Conservation (phyloP, 441 rosid species). For the Adansonia madagascariensis region DNA sequence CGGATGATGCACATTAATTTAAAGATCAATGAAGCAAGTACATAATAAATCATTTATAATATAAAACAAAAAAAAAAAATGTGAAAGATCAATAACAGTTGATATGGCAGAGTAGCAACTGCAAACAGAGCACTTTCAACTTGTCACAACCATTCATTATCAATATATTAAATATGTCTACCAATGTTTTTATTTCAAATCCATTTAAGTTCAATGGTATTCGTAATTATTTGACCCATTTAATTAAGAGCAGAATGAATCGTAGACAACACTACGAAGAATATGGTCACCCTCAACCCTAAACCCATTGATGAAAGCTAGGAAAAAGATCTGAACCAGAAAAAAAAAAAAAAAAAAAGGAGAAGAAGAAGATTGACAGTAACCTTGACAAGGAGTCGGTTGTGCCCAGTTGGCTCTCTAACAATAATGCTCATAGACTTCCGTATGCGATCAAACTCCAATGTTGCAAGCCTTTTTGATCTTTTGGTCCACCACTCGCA, state of each 20-base stretch:
- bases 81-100: not conserved
- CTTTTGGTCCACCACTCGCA: slow-evolving; percentile 84
- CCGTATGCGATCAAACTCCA: slow-evolving; percentile 90
- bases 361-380: slow-evolving; percentile 9
- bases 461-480: slow-evolving; percentile 70
- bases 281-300: not conserved
- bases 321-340: not conserved
- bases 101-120: not conserved
- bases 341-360: not conserved
- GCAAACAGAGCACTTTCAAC: not conserved
- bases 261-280: not conserved
- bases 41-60: slow-evolving; percentile 9
- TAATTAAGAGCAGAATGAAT: not conserved
- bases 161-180: not conserved
- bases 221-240: too few relatives aligned
- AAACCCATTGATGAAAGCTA: not conserved
- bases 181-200: not conserved
- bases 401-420: slow-evolving; percentile 59
- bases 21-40: not conserved
- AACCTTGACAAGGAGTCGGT: slow-evolving; percentile 85
- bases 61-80: not conserved
- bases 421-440: slow-evolving; percentile 91
- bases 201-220: not conserved
- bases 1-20: slow-evolving; percentile 27
- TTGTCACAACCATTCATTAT: not conserved